A percentile compares a stretch with the other conserved stretches of the same genome.
Conservation (phyloP, 176 grass and related monocot genomes). For the Pharus latifolius region DNA sequence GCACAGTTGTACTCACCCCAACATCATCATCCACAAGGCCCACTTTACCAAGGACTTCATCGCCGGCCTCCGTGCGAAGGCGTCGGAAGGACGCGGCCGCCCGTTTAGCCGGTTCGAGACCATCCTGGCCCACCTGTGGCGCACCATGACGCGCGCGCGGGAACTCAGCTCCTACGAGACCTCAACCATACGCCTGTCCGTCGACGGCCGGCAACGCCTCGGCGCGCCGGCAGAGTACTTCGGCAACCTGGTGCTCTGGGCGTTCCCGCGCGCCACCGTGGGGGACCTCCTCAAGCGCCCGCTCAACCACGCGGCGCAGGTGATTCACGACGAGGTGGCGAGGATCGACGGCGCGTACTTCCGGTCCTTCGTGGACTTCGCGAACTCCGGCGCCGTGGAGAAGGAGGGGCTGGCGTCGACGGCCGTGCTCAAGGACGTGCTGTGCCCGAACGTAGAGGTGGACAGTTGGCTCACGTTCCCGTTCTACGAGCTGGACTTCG, state of each 20-base stretch:
- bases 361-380: conserved; percentile 67
- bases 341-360: conserved; percentile 59
- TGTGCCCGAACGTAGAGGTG: conserved; percentile 64
- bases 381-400: conserved; percentile 25
- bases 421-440: conserved; percentile 29
- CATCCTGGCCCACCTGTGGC: conserved; percentile 65
- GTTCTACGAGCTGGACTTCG: conserved; percentile 71
- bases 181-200: conserved; percentile 34
- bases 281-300: conserved; percentile 23
- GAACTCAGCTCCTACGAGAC: conserved; percentile 8
- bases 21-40: conserved; percentile 39
- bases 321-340: conserved; percentile 42
- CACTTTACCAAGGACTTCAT: conserved; percentile 56
- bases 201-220: conserved; percentile 53
- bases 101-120: conserved; percentile 53
- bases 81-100: background rate
- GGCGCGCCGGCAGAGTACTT: conserved; percentile 29
- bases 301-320: conserved; percentile 40
- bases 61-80: conserved; percentile 16
- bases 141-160: conserved; percentile 27
- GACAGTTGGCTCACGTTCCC: conserved; percentile 79
- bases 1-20: too few species aligned
- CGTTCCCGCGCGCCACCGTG: conserved; percentile 32
- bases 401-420: conserved; percentile 30
- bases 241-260: conserved; percentile 70